phyloP scores from a whole-genome alignment of 2,329 filamentous ascomycete species.

The Macrophomina phaseolina region DNA sequence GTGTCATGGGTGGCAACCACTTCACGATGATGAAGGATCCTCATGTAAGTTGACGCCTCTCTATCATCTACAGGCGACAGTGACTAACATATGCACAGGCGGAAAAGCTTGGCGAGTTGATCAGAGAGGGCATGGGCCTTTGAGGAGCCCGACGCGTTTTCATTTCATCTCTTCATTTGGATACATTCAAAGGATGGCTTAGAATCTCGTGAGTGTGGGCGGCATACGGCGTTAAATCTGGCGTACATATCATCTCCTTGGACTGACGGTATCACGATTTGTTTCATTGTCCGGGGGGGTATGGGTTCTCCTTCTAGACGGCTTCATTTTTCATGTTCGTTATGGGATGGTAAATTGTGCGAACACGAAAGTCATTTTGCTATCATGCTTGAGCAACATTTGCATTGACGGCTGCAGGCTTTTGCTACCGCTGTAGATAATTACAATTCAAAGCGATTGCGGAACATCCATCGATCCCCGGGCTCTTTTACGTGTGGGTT shows the following conservation, averaged over 20 bases:
- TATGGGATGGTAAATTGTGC: slow-evolving; percentile 24
- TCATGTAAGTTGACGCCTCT: slow-evolving; percentile 45
- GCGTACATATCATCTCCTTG: not conserved
- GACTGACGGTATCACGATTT: slow-evolving; percentile 20
- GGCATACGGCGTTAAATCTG: slow-evolving; percentile 14
- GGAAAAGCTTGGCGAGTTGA: slow-evolving; percentile 49
- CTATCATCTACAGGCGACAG: not conserved
- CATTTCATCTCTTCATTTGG: not conserved
- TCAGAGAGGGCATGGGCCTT: slow-evolving; percentile 49
- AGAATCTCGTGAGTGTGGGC: not conserved
- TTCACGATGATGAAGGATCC: slow-evolving; percentile 77
- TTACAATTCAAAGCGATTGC: not conserved
- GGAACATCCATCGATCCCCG: not conserved
- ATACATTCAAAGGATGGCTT: not conserved
- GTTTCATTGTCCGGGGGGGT: not conserved
- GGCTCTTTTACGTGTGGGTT: not conserved
- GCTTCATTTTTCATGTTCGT: not conserved
- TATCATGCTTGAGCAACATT: not conserved
- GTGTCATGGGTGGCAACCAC: slow-evolving; percentile 74
- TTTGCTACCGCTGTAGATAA: slow-evolving; percentile 3
- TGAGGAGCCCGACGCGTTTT: not conserved
- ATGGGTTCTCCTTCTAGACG: slow-evolving; percentile 13
- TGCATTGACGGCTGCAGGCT: not conserved
- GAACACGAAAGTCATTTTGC: slow-evolving; percentile 1
- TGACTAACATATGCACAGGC: slow-evolving; percentile 41